phyloP scores from a whole-genome alignment of 176 grass and related monocot species.

The Urochloa ruziziensis region DNA sequence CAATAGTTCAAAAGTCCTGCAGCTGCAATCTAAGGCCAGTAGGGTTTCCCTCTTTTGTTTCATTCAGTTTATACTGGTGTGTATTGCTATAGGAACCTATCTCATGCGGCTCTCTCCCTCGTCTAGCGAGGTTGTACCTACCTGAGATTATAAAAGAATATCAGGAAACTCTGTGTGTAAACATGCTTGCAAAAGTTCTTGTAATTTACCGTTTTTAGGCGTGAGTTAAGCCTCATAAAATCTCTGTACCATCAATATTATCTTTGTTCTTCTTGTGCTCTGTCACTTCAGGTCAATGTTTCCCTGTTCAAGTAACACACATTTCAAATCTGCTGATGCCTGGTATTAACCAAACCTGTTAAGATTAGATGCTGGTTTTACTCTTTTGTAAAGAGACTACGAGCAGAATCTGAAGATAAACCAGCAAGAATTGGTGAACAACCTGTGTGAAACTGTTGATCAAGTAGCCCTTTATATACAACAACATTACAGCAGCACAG shows the following conservation, averaged over 20 bases:
- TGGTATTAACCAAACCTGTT: background rate
- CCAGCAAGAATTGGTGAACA: background rate
- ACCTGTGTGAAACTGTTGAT: background rate
- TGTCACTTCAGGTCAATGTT: background rate
- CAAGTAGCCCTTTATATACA: background rate
- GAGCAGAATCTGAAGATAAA: background rate
- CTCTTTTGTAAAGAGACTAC: background rate
- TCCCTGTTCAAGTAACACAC: background rate
- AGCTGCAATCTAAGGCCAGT: conserved; percentile 51
- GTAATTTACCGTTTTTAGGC: conserved; percentile 15
- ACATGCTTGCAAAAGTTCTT: background rate
- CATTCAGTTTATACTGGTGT: conserved; percentile 59
- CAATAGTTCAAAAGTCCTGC: conserved; percentile 44
- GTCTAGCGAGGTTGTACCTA: conserved; percentile 59
- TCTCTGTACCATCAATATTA: conserved; percentile 15
- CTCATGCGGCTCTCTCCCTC: conserved; percentile 45
- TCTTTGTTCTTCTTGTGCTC: background rate
- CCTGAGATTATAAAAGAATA: conserved; percentile 28
- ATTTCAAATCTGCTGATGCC: background rate
- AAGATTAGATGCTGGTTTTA: background rate
- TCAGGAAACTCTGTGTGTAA: conserved; percentile 1
- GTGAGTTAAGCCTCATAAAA: background rate
- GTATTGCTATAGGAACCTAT: conserved; percentile 47
- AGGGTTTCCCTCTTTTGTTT: conserved; percentile 54
- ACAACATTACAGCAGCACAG: background rate